These are phyloP conservation scores for Saturnispora galanensis DNA, from an alignment of 805 yeast species.

Conservation along the genomic window DNA sequence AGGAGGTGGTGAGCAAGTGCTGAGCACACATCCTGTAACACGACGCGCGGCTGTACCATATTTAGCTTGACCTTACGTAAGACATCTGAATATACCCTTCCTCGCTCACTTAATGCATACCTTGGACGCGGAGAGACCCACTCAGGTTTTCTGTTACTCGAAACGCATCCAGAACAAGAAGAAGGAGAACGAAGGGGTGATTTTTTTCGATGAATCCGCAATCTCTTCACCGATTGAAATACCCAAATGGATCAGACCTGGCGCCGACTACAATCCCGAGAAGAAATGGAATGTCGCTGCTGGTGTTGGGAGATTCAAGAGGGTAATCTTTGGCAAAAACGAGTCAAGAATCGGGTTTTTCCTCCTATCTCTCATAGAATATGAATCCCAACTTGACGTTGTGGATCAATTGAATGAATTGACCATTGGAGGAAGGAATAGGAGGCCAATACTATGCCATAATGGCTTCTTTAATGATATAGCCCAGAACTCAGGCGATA, in stretches of 20 bases:
- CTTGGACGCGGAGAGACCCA: background rate
- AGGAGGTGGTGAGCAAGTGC: too few relatives aligned
- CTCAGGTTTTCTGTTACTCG: background rate
- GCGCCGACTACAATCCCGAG: background rate
- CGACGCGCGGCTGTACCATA: too few relatives aligned
- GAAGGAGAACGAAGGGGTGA: background rate
- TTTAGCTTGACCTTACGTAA: too few relatives aligned
- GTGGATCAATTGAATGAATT: too few relatives aligned
- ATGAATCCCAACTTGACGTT: slow-evolving; percentile 2
- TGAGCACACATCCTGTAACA: too few relatives aligned
- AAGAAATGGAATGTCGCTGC: background rate
- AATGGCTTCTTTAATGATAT: slow-evolving; percentile 11
- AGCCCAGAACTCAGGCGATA: background rate
- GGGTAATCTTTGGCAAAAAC: background rate
- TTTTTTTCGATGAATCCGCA: background rate
- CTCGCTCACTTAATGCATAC: background rate
- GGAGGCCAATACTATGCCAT: slow-evolving; percentile 8
- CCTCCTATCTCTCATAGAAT: slow-evolving; percentile 4
- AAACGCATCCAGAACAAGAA: background rate
- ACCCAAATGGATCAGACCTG: background rate
- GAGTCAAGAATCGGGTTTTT: slow-evolving; percentile 7
- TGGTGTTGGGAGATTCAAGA: slow-evolving; percentile 1
- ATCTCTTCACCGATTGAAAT: background rate
- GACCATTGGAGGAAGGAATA: background rate
- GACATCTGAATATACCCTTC: too few relatives aligned